Base-by-base conservation (phyloP, 2,329 filamentous ascomycete species). In the Aspergillus sp. region DNA sequence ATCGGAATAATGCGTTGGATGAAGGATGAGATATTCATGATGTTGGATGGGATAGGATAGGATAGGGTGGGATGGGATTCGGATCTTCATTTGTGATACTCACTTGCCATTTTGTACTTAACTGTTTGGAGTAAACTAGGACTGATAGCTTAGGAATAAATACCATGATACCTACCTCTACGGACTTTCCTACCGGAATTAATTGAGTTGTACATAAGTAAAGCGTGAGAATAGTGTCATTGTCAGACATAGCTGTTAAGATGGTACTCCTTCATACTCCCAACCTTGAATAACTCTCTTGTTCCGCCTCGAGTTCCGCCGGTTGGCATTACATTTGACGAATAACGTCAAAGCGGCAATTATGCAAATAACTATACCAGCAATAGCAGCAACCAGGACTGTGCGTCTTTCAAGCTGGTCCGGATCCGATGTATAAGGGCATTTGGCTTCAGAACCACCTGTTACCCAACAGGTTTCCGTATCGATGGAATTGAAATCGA, bases 241-340 rank as follows among this genome's bases (percentile, higher is more conserved):
- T 36, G 34, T 5, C 34, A 36, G 34, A 5, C 15, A 7, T 9
- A 36, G 34, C 34, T 5, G 13, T 57, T 55, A 79, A 4, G 76
- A 79, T 17, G 86, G 86, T 50, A 89, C 85, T 15, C 87, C 87
- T 68, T 89, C 87, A 74, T 89, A 89, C 64, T 88, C 84, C 81
- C 84, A 86, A 2, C 84, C 84, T 53, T 76, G 71, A 58, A 78
- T 75, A 48, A 83, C 76, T 64, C 81, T 79, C 65, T 78, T 80
- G 24, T 77, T 76, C 47, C 79, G 78, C 61, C 80, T 76, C 45
- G 78, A 81, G 62, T 80, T 81, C 42, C 78, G 77, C 58, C 85
- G 71, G 68, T 88, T 87, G 4, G 83, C 80, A 60, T 85, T 85
- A 66, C 84, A 86, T 66, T 89, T 89, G 49, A 85, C 81, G 61